Evolutionary conservation across 2,329 filamentous ascomycete species (phyloP).

Genomic region (Plenodomus lindquistii): DNA sequence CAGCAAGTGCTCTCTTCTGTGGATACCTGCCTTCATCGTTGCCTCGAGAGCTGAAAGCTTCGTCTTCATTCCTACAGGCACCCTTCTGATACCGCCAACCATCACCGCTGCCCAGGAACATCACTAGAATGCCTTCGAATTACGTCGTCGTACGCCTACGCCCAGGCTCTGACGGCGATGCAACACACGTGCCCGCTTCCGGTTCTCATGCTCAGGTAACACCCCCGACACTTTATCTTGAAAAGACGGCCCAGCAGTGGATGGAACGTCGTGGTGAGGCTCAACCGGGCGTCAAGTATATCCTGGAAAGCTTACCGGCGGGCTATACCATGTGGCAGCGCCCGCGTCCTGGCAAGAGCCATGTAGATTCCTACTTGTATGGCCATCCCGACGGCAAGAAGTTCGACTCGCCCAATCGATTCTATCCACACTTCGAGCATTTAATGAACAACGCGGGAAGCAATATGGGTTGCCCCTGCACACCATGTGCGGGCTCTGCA

Average conservation of each 20-base stretch:
- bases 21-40: no score
- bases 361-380: conserved; percentile 60
- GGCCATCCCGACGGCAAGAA: conserved; percentile 57
- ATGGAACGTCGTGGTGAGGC: conserved; percentile 49
- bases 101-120: no score
- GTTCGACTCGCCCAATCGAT: conserved; percentile 59
- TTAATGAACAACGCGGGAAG: conserved; percentile 55
- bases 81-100: no score
- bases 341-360: conserved; percentile 45
- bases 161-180: conserved; percentile 42
- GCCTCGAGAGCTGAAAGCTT: no score
- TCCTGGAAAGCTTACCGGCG: conserved; percentile 56
- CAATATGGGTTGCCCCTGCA: conserved; percentile 54
- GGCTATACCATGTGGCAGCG: conserved; percentile 59
- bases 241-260: conserved; percentile 55
- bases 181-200: conserved; percentile 27
- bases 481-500: conserved; percentile 47
- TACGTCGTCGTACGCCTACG: conserved; percentile 28
- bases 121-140: conserved; percentile 4
- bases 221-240: conserved; percentile 51
- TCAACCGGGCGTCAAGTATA: conserved; percentile 48
- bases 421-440: conserved; percentile 61
- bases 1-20: no score
- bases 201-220: conserved; percentile 39
- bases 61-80: no score